Conservation (phyloP, 352 stramenopile species). For the Nothophytophthora sp. region DNA sequence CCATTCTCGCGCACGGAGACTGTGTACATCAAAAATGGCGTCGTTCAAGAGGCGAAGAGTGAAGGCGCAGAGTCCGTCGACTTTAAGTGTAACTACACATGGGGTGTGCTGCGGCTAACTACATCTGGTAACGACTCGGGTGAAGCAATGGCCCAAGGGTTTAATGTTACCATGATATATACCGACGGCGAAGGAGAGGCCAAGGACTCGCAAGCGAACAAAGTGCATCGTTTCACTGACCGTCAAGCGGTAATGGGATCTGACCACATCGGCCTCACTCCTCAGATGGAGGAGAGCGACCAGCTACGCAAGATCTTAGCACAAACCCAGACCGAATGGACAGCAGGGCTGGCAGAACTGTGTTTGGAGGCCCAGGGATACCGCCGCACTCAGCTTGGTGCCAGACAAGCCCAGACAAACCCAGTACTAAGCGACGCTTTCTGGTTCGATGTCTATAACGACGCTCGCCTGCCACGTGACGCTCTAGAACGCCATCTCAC, state of each 20-base stretch:
- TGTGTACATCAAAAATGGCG: constrained; percentile 30
- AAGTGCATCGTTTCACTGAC: constrained; percentile 21
- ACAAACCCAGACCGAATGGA: constrained; percentile 14
- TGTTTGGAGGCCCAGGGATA: constrained; percentile 15
- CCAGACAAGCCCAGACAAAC: constrained; percentile 18
- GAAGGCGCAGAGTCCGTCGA: constrained; percentile 20
- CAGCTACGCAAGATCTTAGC: constrained; percentile 15
- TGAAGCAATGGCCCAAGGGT: constrained; percentile 28
- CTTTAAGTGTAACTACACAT: constrained; percentile 35
- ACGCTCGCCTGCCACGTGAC: constrained; percentile 13
- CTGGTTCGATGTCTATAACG: constrained; percentile 41
- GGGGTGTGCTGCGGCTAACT: not conserved
- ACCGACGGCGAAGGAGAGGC: constrained; percentile 30
- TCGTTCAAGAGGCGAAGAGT: constrained; percentile 10
- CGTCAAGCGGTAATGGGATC: constrained; percentile 14
- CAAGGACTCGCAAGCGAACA: constrained; percentile 16
- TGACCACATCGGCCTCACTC: constrained; percentile 23
- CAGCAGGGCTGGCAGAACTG: constrained; percentile 4
- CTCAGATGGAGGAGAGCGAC: constrained; percentile 25
- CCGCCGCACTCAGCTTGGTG: constrained; percentile 14
- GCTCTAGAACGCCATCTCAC: constrained; percentile 23
- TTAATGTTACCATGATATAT: constrained; percentile 31
- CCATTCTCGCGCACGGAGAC: constrained; percentile 26
- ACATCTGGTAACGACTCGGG: constrained; percentile 9
- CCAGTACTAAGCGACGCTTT: constrained; percentile 30